These are phyloP conservation scores for Buxus sempervirens DNA, from an alignment of 164 flowering plant species.

Conservation along the genomic window DNA sequence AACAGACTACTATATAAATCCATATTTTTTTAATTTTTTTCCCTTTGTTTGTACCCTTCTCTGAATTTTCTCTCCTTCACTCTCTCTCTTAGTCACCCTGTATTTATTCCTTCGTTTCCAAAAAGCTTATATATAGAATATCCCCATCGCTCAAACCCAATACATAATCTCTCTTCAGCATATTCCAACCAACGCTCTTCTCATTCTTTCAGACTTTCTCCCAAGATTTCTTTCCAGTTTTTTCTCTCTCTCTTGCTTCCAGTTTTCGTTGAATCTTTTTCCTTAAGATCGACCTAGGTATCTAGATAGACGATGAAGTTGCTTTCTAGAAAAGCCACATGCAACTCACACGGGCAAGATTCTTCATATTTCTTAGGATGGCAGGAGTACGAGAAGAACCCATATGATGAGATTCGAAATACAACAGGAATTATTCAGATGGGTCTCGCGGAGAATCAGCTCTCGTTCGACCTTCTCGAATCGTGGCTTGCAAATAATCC, in stretches of 20 bases:
- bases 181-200: not conserved
- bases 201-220: not conserved
- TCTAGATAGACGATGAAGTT: constrained; percentile 8
- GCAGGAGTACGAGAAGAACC: constrained; percentile 56
- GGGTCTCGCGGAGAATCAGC: constrained; percentile 61
- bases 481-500: constrained; percentile 41
- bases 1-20: too few species aligned
- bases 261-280: not conserved
- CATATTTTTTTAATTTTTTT: too few species aligned
- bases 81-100: too few species aligned
- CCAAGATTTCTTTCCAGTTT: not conserved
- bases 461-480: constrained; percentile 46
- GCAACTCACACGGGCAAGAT: constrained; percentile 47
- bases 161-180: too few species aligned
- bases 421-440: constrained; percentile 48
- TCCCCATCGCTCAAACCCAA: too few species aligned
- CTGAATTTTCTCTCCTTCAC: too few species aligned
- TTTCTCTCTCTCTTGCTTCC: constrained; percentile 5
- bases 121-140: too few species aligned
- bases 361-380: constrained; percentile 54
- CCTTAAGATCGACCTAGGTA: not conserved
- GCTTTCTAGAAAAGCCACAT: constrained; percentile 29
- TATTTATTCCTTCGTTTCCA: too few species aligned
- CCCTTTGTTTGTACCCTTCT: too few species aligned
- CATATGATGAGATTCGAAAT: constrained; percentile 34